A percentile compares a stretch with the other conserved stretches of the same genome.
Conservation (phyloP, 2,329 filamentous ascomycete species). For the Nigrospora sphaerica region DNA sequence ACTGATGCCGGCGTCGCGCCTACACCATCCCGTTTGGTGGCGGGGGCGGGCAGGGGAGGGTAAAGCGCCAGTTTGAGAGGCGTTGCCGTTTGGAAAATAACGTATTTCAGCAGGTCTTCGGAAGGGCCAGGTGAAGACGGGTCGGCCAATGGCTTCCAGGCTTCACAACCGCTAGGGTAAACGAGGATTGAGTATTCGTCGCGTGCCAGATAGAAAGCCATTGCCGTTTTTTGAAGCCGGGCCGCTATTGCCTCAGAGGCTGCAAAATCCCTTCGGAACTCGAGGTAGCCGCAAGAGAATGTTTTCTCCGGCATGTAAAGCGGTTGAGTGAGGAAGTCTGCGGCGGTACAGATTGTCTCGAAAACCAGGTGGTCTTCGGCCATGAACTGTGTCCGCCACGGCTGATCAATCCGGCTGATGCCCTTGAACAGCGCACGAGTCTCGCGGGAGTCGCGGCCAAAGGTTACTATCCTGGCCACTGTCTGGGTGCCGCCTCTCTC, state of each 20-base stretch:
- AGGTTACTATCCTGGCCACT: constrained; percentile 13
- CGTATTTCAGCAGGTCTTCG: constrained; percentile 11
- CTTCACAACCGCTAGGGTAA: constrained; percentile 14
- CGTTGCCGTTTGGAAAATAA: constrained; percentile 14
- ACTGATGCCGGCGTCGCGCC: no score
- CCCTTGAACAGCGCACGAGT: constrained; percentile 14
- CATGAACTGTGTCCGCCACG: constrained; percentile 17
- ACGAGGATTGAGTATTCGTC: constrained; percentile 19
- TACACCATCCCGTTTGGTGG: not conserved
- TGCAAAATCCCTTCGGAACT: constrained; percentile 7
- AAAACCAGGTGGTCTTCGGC: constrained; percentile 14
- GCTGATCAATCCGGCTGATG: constrained; percentile 12
- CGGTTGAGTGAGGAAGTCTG: constrained; percentile 13
- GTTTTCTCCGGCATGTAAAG: constrained; percentile 7
- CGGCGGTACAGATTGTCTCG: constrained; percentile 12
- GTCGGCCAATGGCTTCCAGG: constrained; percentile 13
- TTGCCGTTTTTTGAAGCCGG: constrained; percentile 10
- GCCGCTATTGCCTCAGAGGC: constrained; percentile 13
- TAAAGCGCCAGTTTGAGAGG: constrained; percentile 10
- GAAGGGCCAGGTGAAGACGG: not conserved
- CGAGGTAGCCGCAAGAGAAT: constrained; percentile 14
- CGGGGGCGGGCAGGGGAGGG: constrained; percentile 7
- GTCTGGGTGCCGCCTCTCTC: constrained; percentile 14
- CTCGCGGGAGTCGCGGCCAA: constrained; percentile 14
- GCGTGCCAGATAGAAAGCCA: constrained; percentile 16